Evolutionary conservation across 1,284 basidiomycete species (phyloP).

Genomic region (Cutaneotrichosporon mucoides): DNA sequence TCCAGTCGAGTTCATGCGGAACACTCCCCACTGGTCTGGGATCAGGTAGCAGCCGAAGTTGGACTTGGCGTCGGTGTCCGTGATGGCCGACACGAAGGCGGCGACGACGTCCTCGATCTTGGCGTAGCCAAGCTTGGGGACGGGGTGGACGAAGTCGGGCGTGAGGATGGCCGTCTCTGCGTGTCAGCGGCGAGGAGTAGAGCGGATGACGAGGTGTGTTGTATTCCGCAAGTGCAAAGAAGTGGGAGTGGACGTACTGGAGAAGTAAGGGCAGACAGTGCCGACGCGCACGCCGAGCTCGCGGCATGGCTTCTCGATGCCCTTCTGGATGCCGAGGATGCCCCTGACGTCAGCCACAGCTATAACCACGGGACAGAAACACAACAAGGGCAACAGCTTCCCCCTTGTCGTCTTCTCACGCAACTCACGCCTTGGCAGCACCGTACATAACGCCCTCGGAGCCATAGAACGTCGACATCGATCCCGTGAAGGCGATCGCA

Average conservation of each 20-base stretch:
- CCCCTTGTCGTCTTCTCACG: too few relatives aligned
- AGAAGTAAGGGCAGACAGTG: conserved; percentile 20
- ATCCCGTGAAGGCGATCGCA: conserved; percentile 11
- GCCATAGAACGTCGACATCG: conserved; percentile 17
- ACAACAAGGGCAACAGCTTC: neutral
- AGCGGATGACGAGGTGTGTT: too few relatives aligned
- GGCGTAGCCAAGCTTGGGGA: conserved; percentile 15
- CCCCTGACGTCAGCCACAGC: conserved; percentile 4
- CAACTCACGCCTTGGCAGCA: conserved; percentile 15
- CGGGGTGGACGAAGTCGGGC: conserved; percentile 18
- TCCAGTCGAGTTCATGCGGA: conserved; percentile 14
- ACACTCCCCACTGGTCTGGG: conserved; percentile 19
- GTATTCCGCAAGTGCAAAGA: too few relatives aligned
- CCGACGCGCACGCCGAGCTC: conserved; percentile 11
- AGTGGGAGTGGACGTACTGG: conserved; percentile 16
- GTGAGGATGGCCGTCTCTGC: conserved; percentile 18
- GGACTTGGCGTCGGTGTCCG: conserved; percentile 13
- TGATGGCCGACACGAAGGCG: conserved; percentile 14
- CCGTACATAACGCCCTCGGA: conserved; percentile 17
- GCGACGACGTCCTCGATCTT: conserved; percentile 17
- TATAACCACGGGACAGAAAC: neutral
- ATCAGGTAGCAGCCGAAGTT: conserved; percentile 19
- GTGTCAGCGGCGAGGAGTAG: neutral
- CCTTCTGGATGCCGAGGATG: conserved; percentile 18
- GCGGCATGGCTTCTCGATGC: conserved; percentile 2